These are phyloP conservation scores for Penicillium sp. DNA, from an alignment of 2,329 filamentous ascomycete genomes.

Conservation along the genomic window DNA sequence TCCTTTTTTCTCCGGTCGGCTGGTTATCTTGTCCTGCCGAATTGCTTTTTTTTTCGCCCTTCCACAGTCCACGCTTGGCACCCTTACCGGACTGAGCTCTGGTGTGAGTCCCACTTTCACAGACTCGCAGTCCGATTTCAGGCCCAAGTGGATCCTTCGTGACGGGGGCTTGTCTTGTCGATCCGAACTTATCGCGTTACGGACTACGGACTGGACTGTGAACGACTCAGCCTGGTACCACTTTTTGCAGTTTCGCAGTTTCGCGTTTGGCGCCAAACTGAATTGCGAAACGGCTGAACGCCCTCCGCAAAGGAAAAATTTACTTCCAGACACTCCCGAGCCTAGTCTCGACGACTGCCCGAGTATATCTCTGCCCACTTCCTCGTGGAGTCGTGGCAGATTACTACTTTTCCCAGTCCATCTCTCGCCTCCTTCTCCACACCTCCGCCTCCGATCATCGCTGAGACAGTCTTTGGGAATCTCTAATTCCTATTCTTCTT, in stretches of 20 bases:
- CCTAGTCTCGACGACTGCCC: not conserved
- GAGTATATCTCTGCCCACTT: not conserved
- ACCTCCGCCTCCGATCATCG: constrained; percentile 2
- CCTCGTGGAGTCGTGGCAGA: constrained; percentile 22
- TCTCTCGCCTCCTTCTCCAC: not conserved
- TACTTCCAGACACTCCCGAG: not conserved
- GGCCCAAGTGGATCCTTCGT: constrained; percentile 19
- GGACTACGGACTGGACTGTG: too few species aligned
- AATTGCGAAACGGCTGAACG: not conserved
- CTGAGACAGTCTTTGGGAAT: not conserved
- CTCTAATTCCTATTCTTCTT: not conserved
- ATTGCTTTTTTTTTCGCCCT: constrained; percentile 1
- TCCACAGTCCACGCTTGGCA: too few species aligned
- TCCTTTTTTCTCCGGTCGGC: not conserved
- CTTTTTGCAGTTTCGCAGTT: constrained; percentile 5
- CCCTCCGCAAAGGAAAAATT: not conserved
- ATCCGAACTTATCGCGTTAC: constrained; percentile 21
- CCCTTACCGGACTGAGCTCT: too few species aligned
- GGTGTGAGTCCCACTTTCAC: too few species aligned
- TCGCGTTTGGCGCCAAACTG: not conserved
- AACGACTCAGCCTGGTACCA: too few species aligned
- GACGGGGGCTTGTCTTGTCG: constrained; percentile 14
- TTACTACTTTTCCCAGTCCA: constrained; percentile 3
- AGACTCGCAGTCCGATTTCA: constrained; percentile 15
- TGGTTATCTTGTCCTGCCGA: not conserved